Percentiles rank a stretch among this genome's conserved stretches.
Conservation (phyloP, 139 green algal genomes). For the Coelastrella sp. region DNA sequence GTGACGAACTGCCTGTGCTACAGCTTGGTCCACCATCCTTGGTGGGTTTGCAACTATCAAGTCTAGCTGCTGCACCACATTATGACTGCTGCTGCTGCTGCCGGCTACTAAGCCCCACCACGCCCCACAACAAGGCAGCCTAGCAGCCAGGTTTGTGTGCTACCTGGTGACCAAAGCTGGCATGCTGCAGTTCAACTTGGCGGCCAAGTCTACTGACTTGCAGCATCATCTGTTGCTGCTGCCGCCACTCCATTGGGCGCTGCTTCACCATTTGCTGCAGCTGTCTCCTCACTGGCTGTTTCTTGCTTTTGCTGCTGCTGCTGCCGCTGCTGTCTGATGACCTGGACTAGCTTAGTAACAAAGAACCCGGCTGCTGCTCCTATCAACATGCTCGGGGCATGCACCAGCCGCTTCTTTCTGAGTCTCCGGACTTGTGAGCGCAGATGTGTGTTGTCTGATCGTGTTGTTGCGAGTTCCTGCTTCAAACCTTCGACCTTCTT, state of each 20-base stretch:
- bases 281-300: background rate
- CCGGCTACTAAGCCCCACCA: too few relatives aligned
- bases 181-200: too few relatives aligned
- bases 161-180: too few relatives aligned
- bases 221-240: background rate
- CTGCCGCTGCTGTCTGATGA: background rate
- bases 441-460: slow-evolving; percentile 50
- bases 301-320: background rate
- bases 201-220: background rate
- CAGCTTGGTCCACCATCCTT: too few relatives aligned
- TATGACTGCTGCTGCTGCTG: too few relatives aligned
- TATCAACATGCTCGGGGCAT: slow-evolving; percentile 45
- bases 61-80: too few relatives aligned
- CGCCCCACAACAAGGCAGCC: too few relatives aligned
- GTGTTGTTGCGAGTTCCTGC: slow-evolving; percentile 46
- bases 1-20: too few relatives aligned
- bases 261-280: background rate
- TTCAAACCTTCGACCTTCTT: slow-evolving; percentile 73
- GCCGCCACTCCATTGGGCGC: background rate
- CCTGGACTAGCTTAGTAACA: slow-evolving; percentile 7
- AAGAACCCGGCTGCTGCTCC: slow-evolving; percentile 36
- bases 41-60: too few relatives aligned
- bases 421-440: slow-evolving; percentile 49
- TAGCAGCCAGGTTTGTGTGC: too few relatives aligned
- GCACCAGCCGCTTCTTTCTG: slow-evolving; percentile 27